Evolutionary conservation across 768 basidiomycete species (phyloP).

Genomic region (Psilocybe tampanensis): DNA sequence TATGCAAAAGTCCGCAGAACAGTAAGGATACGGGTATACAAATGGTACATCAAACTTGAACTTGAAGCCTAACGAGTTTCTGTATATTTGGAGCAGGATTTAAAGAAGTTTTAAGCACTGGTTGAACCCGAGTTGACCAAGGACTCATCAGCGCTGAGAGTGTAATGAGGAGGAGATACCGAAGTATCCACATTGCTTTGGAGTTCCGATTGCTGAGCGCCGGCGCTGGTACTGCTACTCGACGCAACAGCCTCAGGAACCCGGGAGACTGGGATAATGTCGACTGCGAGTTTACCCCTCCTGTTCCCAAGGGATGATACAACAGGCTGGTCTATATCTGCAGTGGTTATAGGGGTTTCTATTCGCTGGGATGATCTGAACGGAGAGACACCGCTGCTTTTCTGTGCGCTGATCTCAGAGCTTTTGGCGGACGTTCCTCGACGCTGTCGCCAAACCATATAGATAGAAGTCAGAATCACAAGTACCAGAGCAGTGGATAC

Average conservation of each 20-base stretch:
- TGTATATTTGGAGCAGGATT: too few species aligned
- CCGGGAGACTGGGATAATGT: background rate
- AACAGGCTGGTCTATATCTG: background rate
- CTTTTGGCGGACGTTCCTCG: background rate
- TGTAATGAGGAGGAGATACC: background rate
- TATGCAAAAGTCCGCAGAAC: too few species aligned
- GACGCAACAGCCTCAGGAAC: background rate
- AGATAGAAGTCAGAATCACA: background rate
- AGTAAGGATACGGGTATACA: too few species aligned
- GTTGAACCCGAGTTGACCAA: background rate
- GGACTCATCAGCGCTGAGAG: background rate
- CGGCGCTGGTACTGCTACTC: background rate
- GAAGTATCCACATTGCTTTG: background rate
- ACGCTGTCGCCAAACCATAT: background rate
- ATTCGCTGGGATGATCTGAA: background rate
- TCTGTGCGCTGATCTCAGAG: too few species aligned
- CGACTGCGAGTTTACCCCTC: background rate
- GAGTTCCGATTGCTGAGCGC: too few species aligned
- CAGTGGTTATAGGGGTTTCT: background rate
- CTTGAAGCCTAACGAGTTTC: too few species aligned
- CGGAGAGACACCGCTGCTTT: background rate
- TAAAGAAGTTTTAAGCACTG: too few species aligned
- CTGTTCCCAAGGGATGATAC: background rate
- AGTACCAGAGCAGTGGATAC: background rate
- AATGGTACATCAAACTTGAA: too few species aligned